These are phyloP conservation scores for Astrephomene gubernaculifera DNA, from an alignment of 139 green algal genomes.

Conservation along the genomic window DNA sequence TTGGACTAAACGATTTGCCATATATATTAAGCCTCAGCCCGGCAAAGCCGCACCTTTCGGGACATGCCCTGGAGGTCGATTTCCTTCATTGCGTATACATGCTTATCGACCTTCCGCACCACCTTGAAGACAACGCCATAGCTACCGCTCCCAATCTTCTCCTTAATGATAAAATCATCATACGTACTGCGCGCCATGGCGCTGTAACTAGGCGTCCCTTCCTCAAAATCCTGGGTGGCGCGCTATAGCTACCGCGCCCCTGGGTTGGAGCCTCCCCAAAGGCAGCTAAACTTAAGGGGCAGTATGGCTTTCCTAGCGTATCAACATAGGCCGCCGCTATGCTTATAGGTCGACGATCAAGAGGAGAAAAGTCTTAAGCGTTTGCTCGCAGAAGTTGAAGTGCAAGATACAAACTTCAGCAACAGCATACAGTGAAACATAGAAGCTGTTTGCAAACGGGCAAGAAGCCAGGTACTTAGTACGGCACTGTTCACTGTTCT, in stretches of 20 bases:
- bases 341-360: constrained; percentile 5
- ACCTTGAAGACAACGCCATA: constrained; percentile 73
- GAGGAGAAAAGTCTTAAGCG: too few relatives aligned
- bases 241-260: constrained; percentile 15
- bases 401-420: too few relatives aligned
- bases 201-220: not conserved
- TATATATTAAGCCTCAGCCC: too few relatives aligned
- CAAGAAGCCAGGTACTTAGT: too few relatives aligned
- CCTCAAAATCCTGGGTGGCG: constrained; percentile 6
- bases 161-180: constrained; percentile 49
- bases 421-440: too few relatives aligned
- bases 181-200: constrained; percentile 60
- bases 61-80: constrained; percentile 72
- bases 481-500: too few relatives aligned
- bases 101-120: constrained; percentile 61
- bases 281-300: constrained; percentile 5
- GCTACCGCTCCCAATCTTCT: constrained; percentile 66
- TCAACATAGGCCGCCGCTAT: not conserved
- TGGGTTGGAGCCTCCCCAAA: not conserved
- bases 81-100: constrained; percentile 76
- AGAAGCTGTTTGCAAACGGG: too few relatives aligned
- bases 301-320: not conserved
- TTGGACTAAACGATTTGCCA: too few relatives aligned
- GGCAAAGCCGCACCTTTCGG: constrained; percentile 62
- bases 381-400: too few relatives aligned